Evolutionary conservation across 2,329 filamentous ascomycete species (phyloP).

Genomic region (Penicillium sp.): DNA sequence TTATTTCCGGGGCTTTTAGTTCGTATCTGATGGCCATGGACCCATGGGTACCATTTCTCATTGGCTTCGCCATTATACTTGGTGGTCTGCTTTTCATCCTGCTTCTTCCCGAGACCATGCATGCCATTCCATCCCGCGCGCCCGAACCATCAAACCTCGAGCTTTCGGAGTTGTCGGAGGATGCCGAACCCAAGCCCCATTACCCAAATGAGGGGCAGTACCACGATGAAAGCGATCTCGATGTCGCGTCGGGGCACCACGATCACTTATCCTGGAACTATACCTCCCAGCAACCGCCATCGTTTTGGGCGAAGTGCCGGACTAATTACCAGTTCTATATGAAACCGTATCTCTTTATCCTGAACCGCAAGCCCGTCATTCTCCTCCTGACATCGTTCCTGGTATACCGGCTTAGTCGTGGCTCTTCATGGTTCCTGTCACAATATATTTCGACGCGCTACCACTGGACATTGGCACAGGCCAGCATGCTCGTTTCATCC

Average conservation of each 20-base stretch:
- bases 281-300: constrained; percentile 9
- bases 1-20: constrained; percentile 37
- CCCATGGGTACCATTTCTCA: constrained; percentile 40
- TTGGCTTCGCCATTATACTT: constrained; percentile 34
- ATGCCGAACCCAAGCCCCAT: constrained; percentile 15
- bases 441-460: constrained; percentile 52
- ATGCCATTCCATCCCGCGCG: constrained; percentile 19
- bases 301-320: constrained; percentile 16
- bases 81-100: constrained; percentile 32
- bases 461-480: constrained; percentile 44
- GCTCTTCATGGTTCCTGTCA: constrained; percentile 46
- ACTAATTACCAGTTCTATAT: constrained; percentile 26
- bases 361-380: constrained; percentile 40
- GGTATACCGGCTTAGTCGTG: constrained; percentile 47
- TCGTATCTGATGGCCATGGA: constrained; percentile 41
- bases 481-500: constrained; percentile 44
- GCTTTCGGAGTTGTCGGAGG: constrained; percentile 26
- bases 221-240: constrained; percentile 16
- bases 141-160: constrained; percentile 24
- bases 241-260: constrained; percentile 13
- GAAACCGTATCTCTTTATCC: constrained; percentile 39
- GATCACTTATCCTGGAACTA: constrained; percentile 15
- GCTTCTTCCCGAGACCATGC: constrained; percentile 40
- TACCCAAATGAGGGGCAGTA: constrained; percentile 6
- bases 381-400: constrained; percentile 47